These are phyloP conservation scores for Penicillium sp. DNA, from an alignment of 2,329 filamentous ascomycete species.

Conservation along the genomic window DNA sequence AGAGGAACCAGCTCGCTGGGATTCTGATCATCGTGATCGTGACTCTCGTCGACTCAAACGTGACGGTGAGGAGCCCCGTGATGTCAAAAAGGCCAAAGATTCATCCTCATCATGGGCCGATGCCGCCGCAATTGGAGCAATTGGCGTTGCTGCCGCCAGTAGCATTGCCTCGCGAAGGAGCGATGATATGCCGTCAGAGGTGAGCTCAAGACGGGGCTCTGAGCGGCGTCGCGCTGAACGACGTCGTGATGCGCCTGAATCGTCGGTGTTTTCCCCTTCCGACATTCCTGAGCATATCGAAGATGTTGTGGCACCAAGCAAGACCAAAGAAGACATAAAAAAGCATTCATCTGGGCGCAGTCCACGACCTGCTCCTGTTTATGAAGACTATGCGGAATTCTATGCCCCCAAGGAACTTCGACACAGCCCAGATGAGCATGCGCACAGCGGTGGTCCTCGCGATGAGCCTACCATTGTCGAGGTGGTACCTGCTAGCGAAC, in stretches of 20 bases:
- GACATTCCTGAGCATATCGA: slow-evolving; percentile 16
- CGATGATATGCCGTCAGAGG: slow-evolving; percentile 28
- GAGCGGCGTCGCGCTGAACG: slow-evolving; percentile 34
- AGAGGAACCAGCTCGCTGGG: slow-evolving; percentile 19
- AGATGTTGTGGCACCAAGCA: slow-evolving; percentile 13
- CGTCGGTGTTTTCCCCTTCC: slow-evolving; percentile 21
- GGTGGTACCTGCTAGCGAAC: slow-evolving; percentile 28
- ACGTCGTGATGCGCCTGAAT: slow-evolving; percentile 23
- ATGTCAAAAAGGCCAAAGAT: slow-evolving; percentile 25
- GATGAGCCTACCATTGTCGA: slow-evolving; percentile 30
- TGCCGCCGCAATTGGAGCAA: slow-evolving; percentile 46
- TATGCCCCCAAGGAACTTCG: slow-evolving; percentile 39
- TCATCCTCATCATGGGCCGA: slow-evolving; percentile 29
- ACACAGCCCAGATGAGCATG: slow-evolving; percentile 37
- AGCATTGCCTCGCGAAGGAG: slow-evolving; percentile 31
- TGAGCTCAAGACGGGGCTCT: slow-evolving; percentile 9
- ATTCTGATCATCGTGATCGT: slow-evolving; percentile 11
- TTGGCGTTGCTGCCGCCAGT: slow-evolving; percentile 46
- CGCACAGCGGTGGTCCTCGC: slow-evolving; percentile 12
- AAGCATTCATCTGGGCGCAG: slow-evolving; percentile 28
- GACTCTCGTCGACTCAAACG: not conserved
- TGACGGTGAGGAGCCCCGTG: slow-evolving; percentile 17
- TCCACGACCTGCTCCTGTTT: slow-evolving; percentile 30
- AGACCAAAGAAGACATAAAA: slow-evolving; percentile 13
- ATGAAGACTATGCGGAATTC: slow-evolving; percentile 42